These are phyloP conservation scores for Penicillium bovifimosum DNA, from an alignment of 495 filamentous ascomycete species.

Conservation along the genomic window DNA sequence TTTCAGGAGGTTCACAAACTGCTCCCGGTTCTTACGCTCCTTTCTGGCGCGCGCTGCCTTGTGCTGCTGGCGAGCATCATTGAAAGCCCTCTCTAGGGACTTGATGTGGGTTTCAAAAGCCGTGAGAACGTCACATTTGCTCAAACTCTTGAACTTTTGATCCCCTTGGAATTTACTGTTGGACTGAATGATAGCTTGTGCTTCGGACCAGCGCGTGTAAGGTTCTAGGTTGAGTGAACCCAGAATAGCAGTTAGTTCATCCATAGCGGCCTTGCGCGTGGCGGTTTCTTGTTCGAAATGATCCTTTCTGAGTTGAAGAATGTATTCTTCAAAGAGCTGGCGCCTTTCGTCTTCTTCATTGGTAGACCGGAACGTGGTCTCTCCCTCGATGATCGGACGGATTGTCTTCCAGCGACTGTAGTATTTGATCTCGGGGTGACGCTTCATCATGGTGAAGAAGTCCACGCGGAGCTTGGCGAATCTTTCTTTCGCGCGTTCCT, in stretches of 20 bases:
- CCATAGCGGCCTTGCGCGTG: conserved; percentile 75
- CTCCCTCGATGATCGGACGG: conserved; percentile 87
- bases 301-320: conserved; percentile 71
- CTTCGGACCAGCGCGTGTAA: conserved; percentile 93
- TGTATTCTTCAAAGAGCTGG: conserved; percentile 92
- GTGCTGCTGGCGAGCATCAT: conserved; percentile 80
- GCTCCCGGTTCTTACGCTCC: conserved; percentile 80
- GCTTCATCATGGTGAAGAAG: conserved; percentile 92
- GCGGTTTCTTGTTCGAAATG: conserved; percentile 68
- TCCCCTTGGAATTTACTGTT: conserved; percentile 78
- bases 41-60: conserved; percentile 73
- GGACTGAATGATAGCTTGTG: conserved; percentile 71
- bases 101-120: conserved; percentile 96
- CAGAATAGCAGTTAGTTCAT: conserved; percentile 75
- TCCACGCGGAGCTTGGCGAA: conserved; percentile 88
- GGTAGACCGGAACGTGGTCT: conserved; percentile 90
- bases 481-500: conserved; percentile 91
- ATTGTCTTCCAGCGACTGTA: conserved; percentile 98
- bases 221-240: conserved; percentile 82
- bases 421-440: conserved; percentile 95
- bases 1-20: conserved; percentile 65
- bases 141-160: conserved; percentile 82
- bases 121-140: conserved; percentile 82
- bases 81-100: conserved; percentile 79
- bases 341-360: conserved; percentile 84